Evolutionary conservation across 176 grass and related monocot species (phyloP).

Genomic region (Carex cristatella): DNA sequence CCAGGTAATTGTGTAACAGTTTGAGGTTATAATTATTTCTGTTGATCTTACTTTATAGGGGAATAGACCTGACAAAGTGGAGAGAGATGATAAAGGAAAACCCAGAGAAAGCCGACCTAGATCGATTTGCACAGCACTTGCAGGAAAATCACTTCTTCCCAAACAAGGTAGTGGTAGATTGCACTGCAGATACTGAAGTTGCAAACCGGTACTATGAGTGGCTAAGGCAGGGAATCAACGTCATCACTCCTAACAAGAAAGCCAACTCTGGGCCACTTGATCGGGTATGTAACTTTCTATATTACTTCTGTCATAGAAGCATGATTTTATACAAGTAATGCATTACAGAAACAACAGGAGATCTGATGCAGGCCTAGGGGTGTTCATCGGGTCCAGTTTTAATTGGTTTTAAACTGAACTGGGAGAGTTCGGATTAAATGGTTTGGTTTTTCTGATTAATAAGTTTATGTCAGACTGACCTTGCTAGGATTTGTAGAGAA

Average conservation of each 20-base stretch:
- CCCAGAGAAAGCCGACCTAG: constrained; percentile 53
- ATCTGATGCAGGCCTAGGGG: background rate
- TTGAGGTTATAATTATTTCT: background rate
- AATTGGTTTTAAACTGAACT: no score
- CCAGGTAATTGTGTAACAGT: background rate
- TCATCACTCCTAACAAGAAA: constrained; percentile 96
- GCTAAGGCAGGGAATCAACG: constrained; percentile 87
- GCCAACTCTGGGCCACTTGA: constrained; percentile 97
- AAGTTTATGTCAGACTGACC: no score
- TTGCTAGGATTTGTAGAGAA: no score
- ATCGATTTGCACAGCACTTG: constrained; percentile 61
- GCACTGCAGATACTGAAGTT: constrained; percentile 82
- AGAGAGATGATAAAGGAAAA: constrained; percentile 51
- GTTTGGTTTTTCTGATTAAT: no score
- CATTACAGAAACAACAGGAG: background rate
- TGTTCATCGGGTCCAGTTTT: no score
- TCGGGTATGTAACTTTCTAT: constrained; percentile 39
- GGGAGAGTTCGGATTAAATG: no score
- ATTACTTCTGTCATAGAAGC: background rate
- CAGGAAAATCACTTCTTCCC: constrained; percentile 90
- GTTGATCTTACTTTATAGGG: constrained; percentile 8
- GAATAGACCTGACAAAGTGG: constrained; percentile 79
- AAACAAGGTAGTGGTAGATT: constrained; percentile 95
- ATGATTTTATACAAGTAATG: background rate
- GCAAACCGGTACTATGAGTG: constrained; percentile 86